These are phyloP conservation scores for Avena eriantha DNA, from an alignment of 176 grass and related monocot species.

Conservation along the genomic window DNA sequence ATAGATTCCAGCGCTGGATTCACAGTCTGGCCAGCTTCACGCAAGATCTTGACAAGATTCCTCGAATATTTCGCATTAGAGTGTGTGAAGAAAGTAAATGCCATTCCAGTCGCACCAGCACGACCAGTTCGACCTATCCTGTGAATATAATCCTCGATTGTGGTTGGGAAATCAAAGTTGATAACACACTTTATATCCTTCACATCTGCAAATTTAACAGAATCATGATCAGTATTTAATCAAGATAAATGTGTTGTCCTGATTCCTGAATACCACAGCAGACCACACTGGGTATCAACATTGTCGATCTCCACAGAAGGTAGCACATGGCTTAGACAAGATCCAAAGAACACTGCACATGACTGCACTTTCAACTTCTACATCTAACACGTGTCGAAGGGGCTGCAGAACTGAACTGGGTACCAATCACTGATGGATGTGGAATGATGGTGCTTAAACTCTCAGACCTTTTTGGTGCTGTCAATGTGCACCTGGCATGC, in stretches of 20 bases:
- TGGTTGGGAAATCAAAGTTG: slow-evolving; percentile 97
- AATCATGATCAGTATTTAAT: slow-evolving; percentile 25
- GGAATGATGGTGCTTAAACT: slow-evolving; percentile 83
- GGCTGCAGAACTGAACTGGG: slow-evolving; percentile 83
- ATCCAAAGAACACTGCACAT: slow-evolving; percentile 43
- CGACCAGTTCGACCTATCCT: slow-evolving; percentile 96
- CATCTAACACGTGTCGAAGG: slow-evolving; percentile 62
- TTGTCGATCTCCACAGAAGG: slow-evolving; percentile 53
- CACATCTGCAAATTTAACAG: slow-evolving; percentile 80
- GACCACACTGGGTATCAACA: slow-evolving; percentile 54
- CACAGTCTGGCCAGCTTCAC: slow-evolving; percentile 81
- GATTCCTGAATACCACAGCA: slow-evolving; percentile 45
- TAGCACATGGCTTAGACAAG: slow-evolving; percentile 56
- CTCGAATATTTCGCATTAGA: slow-evolving; percentile 75
- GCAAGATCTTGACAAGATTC: slow-evolving; percentile 85
- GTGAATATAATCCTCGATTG: slow-evolving; percentile 96
- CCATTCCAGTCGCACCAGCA: slow-evolving; percentile 88
- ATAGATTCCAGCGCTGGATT: slow-evolving; percentile 77
- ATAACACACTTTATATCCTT: slow-evolving; percentile 99
- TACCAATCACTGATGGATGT: slow-evolving; percentile 61
- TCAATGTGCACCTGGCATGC: slow-evolving; percentile 38
- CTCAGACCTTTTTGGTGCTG: slow-evolving; percentile 42
- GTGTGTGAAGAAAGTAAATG: slow-evolving; percentile 88
- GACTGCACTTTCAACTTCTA: slow-evolving; percentile 34
- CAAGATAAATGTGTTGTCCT: slow-evolving; percentile 33